Percentiles rank a stretch among this genome's conserved stretches.
phyloP scores from a whole-genome alignment of 108 stramenopile genomes.

The Asterionellopsis glacialis region DNA sequence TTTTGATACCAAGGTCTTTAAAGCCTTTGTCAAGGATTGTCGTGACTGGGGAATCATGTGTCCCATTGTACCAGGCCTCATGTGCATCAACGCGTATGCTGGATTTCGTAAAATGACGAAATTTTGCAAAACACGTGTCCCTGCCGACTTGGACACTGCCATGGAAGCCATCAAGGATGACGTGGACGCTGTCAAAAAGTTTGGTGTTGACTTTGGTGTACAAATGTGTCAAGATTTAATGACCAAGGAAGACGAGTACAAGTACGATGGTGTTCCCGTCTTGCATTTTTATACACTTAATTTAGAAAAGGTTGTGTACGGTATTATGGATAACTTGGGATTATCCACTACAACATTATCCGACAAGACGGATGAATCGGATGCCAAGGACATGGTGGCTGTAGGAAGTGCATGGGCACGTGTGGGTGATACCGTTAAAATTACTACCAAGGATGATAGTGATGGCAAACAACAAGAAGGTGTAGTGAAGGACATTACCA shows the following conservation, averaged over 20 bases:
- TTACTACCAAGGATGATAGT: no score
- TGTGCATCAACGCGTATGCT: slow-evolving; percentile 96
- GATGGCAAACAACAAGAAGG: no score
- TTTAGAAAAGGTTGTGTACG: slow-evolving; percentile 91
- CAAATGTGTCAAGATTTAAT: slow-evolving; percentile 83
- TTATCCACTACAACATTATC: slow-evolving; percentile 25
- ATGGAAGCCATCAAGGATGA: slow-evolving; percentile 93
- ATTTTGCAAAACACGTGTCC: slow-evolving; percentile 99
- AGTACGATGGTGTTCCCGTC: slow-evolving; percentile 57
- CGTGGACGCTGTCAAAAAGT: slow-evolving; percentile 77
- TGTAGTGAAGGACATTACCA: no score
- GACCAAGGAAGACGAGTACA: slow-evolving; percentile 6
- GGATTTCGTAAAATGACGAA: slow-evolving; percentile 98
- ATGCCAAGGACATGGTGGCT: slow-evolving; percentile 79
- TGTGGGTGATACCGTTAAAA: slow-evolving; percentile 76
- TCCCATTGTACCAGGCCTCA: slow-evolving; percentile 96
- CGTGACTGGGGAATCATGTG: slow-evolving; percentile 85
- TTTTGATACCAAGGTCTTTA: slow-evolving; percentile 93
- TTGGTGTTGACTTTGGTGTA: slow-evolving; percentile 92
- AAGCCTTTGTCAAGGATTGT: slow-evolving; percentile 90
- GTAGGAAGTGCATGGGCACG: slow-evolving; percentile 90
- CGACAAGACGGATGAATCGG: slow-evolving; percentile 53
- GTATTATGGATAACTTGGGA: slow-evolving; percentile 83
- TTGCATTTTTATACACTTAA: slow-evolving; percentile 98
- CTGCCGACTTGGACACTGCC: slow-evolving; percentile 57